These are phyloP conservation scores for Gnetum montanum DNA, from an alignment of 75 land plant species.

Conservation along the genomic window DNA sequence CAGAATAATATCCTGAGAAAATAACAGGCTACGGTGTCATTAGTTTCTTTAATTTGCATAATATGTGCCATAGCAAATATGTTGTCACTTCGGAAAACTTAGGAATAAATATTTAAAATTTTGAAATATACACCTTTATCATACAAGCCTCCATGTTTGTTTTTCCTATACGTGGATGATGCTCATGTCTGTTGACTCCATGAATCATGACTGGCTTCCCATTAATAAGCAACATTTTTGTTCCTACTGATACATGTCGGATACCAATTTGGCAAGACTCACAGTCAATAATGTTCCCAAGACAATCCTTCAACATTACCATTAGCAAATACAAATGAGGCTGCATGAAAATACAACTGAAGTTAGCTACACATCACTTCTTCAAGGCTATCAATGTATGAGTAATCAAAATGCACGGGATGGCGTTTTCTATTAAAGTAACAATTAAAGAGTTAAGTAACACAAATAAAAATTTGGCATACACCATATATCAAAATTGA, in stretches of 20 bases:
- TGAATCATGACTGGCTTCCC: constrained; percentile 71
- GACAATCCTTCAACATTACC: constrained; percentile 61
- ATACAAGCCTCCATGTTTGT: constrained; percentile 93
- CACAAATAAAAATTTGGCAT: no score
- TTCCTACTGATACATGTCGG: constrained; percentile 54
- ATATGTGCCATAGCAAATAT: no score
- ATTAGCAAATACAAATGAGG: constrained; percentile 88
- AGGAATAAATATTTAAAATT: no score
- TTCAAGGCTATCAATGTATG: no score
- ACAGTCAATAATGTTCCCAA: constrained; percentile 60
- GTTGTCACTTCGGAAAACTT: no score
- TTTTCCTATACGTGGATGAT: constrained; percentile 96
- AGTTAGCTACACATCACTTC: no score
- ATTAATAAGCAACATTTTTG: constrained; percentile 80
- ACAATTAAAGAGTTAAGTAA: no score
- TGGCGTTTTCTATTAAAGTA: no score
- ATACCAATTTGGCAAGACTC: constrained; percentile 95
- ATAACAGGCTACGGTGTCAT: constrained; percentile 2
- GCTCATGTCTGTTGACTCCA: constrained; percentile 97
- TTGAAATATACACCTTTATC: constrained; percentile 93
- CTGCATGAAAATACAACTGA: constrained; percentile 34
- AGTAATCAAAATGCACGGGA: no score
- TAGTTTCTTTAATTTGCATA: no score
- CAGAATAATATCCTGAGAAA: constrained; percentile 72
- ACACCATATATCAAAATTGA: no score